These are phyloP conservation scores for Carallia brachiata DNA, from an alignment of 345 rosid species.

Conservation along the genomic window DNA sequence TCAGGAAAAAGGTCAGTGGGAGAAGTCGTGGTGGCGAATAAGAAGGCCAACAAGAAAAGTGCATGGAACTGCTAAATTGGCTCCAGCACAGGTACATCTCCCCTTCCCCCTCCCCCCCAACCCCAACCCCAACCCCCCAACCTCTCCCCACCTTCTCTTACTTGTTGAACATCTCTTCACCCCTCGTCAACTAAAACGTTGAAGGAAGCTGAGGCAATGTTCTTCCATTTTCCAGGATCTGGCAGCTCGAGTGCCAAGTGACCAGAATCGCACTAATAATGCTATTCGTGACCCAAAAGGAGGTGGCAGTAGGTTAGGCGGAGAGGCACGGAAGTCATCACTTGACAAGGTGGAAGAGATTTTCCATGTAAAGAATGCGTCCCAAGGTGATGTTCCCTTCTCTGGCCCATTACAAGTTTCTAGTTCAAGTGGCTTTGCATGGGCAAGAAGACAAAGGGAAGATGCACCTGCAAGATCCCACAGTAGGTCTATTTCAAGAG, in stretches of 20 bases:
- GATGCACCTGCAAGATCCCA: constrained; percentile 53
- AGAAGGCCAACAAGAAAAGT: constrained; percentile 68
- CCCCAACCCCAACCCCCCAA: too few relatives aligned
- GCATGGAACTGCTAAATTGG: constrained; percentile 54
- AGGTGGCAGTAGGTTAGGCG: constrained; percentile 31
- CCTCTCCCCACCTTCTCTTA: too few relatives aligned
- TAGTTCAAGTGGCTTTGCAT: constrained; percentile 83
- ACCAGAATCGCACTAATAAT: constrained; percentile 34
- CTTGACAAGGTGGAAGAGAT: constrained; percentile 51
- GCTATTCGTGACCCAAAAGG: constrained; percentile 29
- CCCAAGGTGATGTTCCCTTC: constrained; percentile 87
- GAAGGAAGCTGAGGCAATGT: too few relatives aligned
- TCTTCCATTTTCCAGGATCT: constrained; percentile 50
- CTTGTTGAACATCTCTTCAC: too few relatives aligned
- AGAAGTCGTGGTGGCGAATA: constrained; percentile 58
- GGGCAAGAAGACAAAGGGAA: constrained; percentile 82
- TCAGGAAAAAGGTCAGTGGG: constrained; percentile 72
- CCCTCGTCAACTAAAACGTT: too few relatives aligned
- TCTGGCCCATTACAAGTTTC: constrained; percentile 88
- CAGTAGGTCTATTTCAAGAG: constrained; percentile 60
- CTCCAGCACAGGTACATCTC: constrained; percentile 64
- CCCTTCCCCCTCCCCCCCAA: constrained; percentile 12
- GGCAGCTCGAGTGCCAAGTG: constrained; percentile 33
- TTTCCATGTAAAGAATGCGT: constrained; percentile 75
- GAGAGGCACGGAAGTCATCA: constrained; percentile 45